A percentile compares a stretch with the other conserved stretches of the same genome.
Evolutionary conservation across 345 rosid genomes (phyloP).

Genomic region (Erysimum cheiranthoides): DNA sequence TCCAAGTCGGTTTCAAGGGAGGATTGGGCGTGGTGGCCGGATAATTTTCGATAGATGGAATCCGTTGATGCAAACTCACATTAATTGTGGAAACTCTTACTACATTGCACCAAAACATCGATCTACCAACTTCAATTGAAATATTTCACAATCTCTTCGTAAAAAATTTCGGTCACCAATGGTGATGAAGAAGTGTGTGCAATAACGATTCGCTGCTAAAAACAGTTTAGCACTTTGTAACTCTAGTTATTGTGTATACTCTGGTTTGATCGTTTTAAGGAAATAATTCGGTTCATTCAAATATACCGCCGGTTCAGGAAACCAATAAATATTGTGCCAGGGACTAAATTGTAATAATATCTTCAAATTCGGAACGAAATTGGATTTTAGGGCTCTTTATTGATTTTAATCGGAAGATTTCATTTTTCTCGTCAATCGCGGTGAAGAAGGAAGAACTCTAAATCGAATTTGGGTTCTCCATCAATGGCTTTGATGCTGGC

Average conservation of each 20-base stretch:
- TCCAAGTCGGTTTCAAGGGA: slow-evolving; percentile 71
- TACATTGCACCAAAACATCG: slow-evolving; percentile 70
- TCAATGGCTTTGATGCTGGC: slow-evolving; percentile 78
- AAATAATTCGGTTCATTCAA: slow-evolving; percentile 9
- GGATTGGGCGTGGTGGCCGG: slow-evolving; percentile 97
- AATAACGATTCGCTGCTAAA: neutral
- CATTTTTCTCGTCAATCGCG: slow-evolving; percentile 22
- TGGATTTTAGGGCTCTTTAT: slow-evolving; percentile 19
- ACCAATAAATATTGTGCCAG: neutral
- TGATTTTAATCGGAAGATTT: neutral
- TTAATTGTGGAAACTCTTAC: slow-evolving; percentile 66
- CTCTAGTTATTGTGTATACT: neutral
- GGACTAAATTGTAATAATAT: slow-evolving; percentile 30
- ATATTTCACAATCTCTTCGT: slow-evolving; percentile 31
- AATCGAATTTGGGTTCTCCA: slow-evolving; percentile 22
- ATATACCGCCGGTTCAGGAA: neutral
- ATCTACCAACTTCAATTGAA: slow-evolving; percentile 56
- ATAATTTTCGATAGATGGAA: slow-evolving; percentile 95
- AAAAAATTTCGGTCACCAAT: slow-evolving; percentile 27
- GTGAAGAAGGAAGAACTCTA: slow-evolving; percentile 36
- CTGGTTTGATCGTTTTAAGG: slow-evolving; percentile 2
- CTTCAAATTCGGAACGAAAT: neutral
- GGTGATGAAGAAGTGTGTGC: slow-evolving; percentile 24
- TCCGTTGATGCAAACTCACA: slow-evolving; percentile 75
- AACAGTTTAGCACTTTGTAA: neutral